These are phyloP conservation scores for Phytophthora pistaciae DNA, from an alignment of 352 stramenopile species.

Conservation along the genomic window DNA sequence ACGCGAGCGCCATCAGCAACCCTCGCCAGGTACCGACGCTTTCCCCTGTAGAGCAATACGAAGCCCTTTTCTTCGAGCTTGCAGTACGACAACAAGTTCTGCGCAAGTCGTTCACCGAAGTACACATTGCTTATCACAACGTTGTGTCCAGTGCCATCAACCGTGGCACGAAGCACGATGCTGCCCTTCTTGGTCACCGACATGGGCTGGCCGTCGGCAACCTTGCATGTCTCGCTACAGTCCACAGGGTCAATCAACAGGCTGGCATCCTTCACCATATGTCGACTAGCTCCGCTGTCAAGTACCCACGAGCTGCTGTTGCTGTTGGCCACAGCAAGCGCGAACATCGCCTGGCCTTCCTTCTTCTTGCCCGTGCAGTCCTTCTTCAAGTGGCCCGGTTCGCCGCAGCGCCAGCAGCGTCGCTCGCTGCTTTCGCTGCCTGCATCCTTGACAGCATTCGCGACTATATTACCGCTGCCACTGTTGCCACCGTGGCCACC, in stretches of 20 bases:
- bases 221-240: background rate
- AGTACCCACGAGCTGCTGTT: background rate
- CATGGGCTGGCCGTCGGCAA: background rate
- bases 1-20: background rate
- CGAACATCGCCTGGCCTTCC: background rate
- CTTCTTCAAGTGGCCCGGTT: background rate
- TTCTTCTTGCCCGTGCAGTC: background rate
- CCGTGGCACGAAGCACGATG: background rate
- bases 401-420: background rate
- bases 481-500: background rate
- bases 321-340: background rate
- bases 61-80: slow-evolving; percentile 1
- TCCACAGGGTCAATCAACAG: background rate
- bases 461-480: background rate
- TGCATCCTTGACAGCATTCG: background rate
- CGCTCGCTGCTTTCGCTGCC: background rate
- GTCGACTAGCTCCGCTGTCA: background rate
- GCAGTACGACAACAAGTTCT: background rate
- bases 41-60: background rate
- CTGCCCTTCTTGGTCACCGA: background rate
- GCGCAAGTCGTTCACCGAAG: background rate
- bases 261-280: background rate
- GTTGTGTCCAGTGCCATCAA: background rate
- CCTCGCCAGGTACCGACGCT: background rate
- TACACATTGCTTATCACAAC: background rate